Evolutionary conservation across 2,329 filamentous ascomycete genomes (phyloP).

Genomic region (Pseudonectria foliicola): DNA sequence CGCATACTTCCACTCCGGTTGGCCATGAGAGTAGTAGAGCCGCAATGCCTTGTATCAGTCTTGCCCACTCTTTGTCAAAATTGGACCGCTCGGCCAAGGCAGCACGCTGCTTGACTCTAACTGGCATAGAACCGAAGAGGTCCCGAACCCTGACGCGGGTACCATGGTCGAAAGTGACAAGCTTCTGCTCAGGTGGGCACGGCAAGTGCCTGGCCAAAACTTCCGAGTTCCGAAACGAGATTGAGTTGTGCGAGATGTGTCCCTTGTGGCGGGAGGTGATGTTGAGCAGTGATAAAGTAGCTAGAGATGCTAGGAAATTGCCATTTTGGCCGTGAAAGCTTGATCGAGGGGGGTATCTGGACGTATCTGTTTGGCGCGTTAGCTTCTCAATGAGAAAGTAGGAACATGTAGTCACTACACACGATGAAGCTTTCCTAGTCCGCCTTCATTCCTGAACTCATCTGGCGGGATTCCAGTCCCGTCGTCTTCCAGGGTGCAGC

Average conservation of each 20-base stretch:
- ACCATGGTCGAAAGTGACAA: constrained; percentile 55
- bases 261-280: constrained; percentile 64
- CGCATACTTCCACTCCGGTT: constrained; percentile 44
- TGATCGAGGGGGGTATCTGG: constrained; percentile 50
- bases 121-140: constrained; percentile 84
- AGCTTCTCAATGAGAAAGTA: background rate
- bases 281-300: constrained; percentile 66
- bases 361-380: constrained; percentile 56
- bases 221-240: constrained; percentile 65
- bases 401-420: constrained; percentile 24
- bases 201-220: constrained; percentile 58
- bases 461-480: constrained; percentile 65
- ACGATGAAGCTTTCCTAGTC: constrained; percentile 69
- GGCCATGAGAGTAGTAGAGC: constrained; percentile 67
- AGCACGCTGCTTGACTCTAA: constrained; percentile 75
- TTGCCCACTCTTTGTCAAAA: constrained; percentile 58
- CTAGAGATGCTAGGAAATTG: constrained; percentile 69
- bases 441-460: constrained; percentile 66
- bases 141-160: constrained; percentile 71
- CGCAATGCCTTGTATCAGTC: constrained; percentile 50
- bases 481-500: constrained; percentile 77
- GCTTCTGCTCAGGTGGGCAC: constrained; percentile 48
- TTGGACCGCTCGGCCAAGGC: constrained; percentile 42
- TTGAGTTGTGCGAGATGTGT: constrained; percentile 53
- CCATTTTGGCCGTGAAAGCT: constrained; percentile 61